phyloP scores from a whole-genome alignment of 495 filamentous ascomycete genomes.

The Viridothelium virens region DNA sequence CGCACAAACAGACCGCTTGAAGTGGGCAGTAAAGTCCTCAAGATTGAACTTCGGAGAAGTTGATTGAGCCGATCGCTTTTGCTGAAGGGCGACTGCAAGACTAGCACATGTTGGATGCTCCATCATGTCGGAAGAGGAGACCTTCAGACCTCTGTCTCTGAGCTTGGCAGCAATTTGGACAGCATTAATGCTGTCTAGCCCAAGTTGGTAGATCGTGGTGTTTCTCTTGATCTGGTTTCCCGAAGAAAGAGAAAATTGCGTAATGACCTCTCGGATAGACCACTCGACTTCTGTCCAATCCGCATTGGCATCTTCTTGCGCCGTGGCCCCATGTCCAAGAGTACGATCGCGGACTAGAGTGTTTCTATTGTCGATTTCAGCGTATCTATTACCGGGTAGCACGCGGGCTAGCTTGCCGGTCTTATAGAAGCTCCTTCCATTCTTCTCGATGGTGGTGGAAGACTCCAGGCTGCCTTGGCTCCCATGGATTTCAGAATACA shows the following conservation, averaged over 20 bases:
- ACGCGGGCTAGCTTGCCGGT: conserved; percentile 29
- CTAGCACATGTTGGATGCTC: conserved; percentile 48
- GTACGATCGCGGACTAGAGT: background rate
- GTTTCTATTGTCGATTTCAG: background rate
- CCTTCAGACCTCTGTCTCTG: conserved; percentile 30
- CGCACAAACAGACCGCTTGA: conserved; percentile 28
- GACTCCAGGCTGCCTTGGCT: conserved; percentile 18
- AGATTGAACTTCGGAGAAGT: conserved; percentile 24
- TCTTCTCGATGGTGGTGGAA: conserved; percentile 20
- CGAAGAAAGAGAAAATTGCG: conserved; percentile 41
- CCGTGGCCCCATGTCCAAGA: too few relatives aligned
- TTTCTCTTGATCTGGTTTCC: conserved; percentile 20
- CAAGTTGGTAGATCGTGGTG: conserved; percentile 38
- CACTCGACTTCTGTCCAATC: conserved; percentile 46
- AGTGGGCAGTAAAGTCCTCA: conserved; percentile 37
- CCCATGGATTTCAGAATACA: conserved; percentile 24
- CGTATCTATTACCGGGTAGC: conserved; percentile 22
- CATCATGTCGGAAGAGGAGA: conserved; percentile 62
- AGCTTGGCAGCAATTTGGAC: conserved; percentile 35
- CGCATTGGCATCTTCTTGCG: background rate
- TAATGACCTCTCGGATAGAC: conserved; percentile 49
- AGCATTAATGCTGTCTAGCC: conserved; percentile 41
- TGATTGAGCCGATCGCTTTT: background rate
- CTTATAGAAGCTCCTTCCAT: conserved; percentile 27
- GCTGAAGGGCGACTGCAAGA: conserved; percentile 35